Evolutionary conservation across 805 yeast species (phyloP), one percentile per base, ranked within the genome.

Genomic region (Teunomyces gatunensis): DNA sequence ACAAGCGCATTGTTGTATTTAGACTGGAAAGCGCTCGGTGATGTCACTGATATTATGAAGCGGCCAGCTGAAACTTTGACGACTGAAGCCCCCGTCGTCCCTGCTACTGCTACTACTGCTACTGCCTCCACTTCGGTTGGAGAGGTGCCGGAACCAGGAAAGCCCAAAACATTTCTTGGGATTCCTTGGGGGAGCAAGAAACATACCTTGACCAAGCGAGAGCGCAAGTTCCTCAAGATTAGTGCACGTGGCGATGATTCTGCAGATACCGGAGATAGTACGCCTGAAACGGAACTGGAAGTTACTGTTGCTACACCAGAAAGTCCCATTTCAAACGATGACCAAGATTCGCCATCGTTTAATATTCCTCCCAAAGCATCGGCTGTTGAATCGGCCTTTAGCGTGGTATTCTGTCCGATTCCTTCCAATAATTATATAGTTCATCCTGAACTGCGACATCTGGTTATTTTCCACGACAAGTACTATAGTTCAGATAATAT

Each of bases 281-380:
- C 21, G 28, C 29, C 15, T 51, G 44, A 9, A 40, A 44, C 11
- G 45, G 36, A 10, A 49, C 40, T 13, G 11, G 23, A 33, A n/a
- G 56, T 49, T 4, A 46, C 6, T 15, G 42, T 21, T 28, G 10
- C 37, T 4, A 25, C 11, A 9, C 27, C 27, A 25, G 27, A 25
- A 25, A 23, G 25, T 23, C 25, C 25, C 25, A 23, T 2, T 23
- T 23, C 17, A n/a, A n/a, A 30, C 6, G 17, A 32, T n/a, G 18
- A 32, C 9, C 40, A 30, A 3, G 25, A 9, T 23, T 12, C 33
- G 30, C 25, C n/a, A 17, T 39, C 45, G 20, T 60, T 78, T 30
- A 56, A 63, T 10, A 74, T 81, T 6, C 78, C 77, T 1, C 77
- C 77, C 2, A 68, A 69, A 52, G 76, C 78, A 1, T 68, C 74